Base-by-base conservation (phyloP, 1,284 basidiomycete species). In the Ustilago lituana region DNA sequence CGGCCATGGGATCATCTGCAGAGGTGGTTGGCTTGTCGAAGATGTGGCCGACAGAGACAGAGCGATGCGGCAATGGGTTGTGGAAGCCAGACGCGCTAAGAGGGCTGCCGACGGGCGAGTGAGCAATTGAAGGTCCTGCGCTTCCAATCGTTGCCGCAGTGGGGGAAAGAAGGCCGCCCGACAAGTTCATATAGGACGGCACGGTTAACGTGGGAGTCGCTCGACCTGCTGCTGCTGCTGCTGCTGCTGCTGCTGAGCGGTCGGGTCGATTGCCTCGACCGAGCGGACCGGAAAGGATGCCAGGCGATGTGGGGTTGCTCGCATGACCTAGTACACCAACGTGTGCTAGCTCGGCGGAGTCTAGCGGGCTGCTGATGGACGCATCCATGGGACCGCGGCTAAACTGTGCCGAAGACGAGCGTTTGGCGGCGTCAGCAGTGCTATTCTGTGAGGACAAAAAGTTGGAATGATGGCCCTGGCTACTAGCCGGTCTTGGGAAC, bases 61-160 rank as follows among this genome's bases (percentile, higher is more conserved):
- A 63, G 27, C 56, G 66, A 35, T 49, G 20, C 11, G 50, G 55
- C 19, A 45, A 20, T 15, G 50, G 46, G 20, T 44, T 52, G 24
- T 56, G 37, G 33, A 60, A 63, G 35, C 60, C 53, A 5, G 45
- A 46, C 6, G 35, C 53, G 37, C 50, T 43, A 10, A 56, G 47
- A 22, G 69, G 64, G 41, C 67, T 68, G 5, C 61, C 58, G 31
- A 61, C 39, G 12, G 66, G 65, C 11, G 62, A 68, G 17, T 53
- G 60, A 9, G 48, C 40, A n/a, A 39, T 39, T 9, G 58, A 47
- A 9, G 57, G 32, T 4, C 32, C 61, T 0, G 36, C 46, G 20
- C 54, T 70, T 14, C 66, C 70, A 24, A 60, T 51, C 11, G 71
- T 70, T 5, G 71, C 71, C 20, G 71, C 71, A 11, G 67, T 62